Base-by-base conservation (phyloP, 2,329 filamentous ascomycete species). In the Hypoxylon sp. region DNA sequence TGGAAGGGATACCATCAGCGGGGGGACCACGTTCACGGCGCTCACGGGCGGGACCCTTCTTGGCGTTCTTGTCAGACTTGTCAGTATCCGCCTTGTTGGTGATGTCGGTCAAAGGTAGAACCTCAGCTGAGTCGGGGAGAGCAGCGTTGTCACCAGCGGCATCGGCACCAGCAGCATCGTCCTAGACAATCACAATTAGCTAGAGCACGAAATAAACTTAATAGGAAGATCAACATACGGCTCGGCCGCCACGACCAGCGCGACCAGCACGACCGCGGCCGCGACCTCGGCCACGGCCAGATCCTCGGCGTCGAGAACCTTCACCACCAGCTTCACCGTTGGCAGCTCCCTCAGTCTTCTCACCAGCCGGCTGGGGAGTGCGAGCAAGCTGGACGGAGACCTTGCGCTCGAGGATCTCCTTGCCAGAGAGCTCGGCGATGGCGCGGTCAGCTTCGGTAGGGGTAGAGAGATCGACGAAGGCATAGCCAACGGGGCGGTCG, bases 351-450 rank as follows among this genome's bases (percentile, higher is more conserved):
- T 92, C 91, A 42, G 78, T 73, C 83, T 90, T 91, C 78, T 92
- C 90, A 68, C 86, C 88, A 72, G 89, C 84, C 67, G 90, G 84
- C 82, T 98, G 94, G 59, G 94, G 94, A 85, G 97, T 98, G 82
- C 94, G 94, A 73, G 95, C 95, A 73, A 97, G 89, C 83, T 99
- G 95, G 68, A 99, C 95, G 41, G 93, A 98, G 74, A 98, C 95
- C 89, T 98, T 98, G 79, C 95, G 94, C 79, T 97, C 92, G 58
- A 98, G 88, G 72, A 99, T 95, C 81, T 96, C 92, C 84, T 97
- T 93, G 78, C 94, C 94, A 72, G 95, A 97, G 67, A 99, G 90
- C 81, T 97, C 92, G 71, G 86, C 83, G 72, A 99, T 98, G 74
- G 95, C 95, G 77, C 92, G 91, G 81, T 97, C 91, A 65, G 95